These are phyloP conservation scores for Rhodocollybia butyracea DNA, from an alignment of 768 basidiomycete genomes.

Conservation along the genomic window DNA sequence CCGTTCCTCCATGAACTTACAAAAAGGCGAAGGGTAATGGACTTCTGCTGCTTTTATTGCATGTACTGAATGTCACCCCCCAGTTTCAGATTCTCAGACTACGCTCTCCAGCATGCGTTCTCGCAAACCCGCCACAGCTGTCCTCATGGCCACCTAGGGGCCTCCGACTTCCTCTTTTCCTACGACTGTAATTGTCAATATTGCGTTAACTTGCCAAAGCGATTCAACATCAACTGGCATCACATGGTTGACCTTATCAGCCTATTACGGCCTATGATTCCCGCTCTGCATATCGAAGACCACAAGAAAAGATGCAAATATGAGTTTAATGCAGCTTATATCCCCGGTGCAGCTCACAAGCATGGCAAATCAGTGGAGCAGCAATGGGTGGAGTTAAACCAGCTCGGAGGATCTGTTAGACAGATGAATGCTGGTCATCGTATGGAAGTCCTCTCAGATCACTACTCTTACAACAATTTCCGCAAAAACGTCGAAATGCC, in stretches of 20 bases:
- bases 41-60: neutral
- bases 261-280: neutral
- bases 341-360: neutral
- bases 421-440: too few species aligned
- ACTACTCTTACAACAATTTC: neutral
- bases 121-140: too few species aligned
- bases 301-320: neutral
- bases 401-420: neutral
- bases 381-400: neutral
- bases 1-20: constrained; percentile 3
- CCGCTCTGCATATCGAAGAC: neutral
- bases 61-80: neutral
- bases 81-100: neutral
- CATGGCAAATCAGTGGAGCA: neutral
- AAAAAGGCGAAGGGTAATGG: neutral
- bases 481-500: neutral
- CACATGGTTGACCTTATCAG: neutral
- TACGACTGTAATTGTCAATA: neutral
- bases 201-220: neutral
- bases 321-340: neutral
- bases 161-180: neutral
- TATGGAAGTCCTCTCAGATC: neutral
- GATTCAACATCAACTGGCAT: neutral
- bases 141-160: too few species aligned
- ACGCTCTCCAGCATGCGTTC: neutral